Evolutionary conservation across 306 rosid genomes (phyloP).

Genomic region (Medicago lupulina): DNA sequence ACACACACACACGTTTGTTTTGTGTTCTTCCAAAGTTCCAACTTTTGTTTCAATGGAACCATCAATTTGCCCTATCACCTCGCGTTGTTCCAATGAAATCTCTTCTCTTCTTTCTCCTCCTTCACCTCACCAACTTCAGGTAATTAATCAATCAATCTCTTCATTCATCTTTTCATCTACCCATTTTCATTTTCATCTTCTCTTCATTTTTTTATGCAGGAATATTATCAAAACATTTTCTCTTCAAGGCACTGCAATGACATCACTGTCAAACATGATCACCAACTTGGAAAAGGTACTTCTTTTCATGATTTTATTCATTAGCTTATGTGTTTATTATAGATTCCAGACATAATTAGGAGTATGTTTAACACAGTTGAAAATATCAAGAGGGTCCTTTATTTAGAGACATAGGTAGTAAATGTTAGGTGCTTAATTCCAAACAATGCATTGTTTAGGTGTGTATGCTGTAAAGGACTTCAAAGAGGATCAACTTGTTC

Average conservation of each 20-base stretch:
- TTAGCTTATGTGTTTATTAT: no score
- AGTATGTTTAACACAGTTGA: no score
- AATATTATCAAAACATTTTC: slow-evolving; percentile 65
- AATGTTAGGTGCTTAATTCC: no score
- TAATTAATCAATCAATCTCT: slow-evolving; percentile 30
- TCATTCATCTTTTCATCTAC: not conserved
- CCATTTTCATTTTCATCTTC: not conserved
- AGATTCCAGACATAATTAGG: no score
- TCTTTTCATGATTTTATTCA: no score
- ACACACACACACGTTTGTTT: no score
- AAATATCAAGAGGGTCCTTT: no score
- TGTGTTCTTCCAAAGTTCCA: not conserved
- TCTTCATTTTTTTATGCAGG: slow-evolving; percentile 47
- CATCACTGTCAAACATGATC: slow-evolving; percentile 67
- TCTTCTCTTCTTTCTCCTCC: slow-evolving; percentile 70
- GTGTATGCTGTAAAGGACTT: slow-evolving; percentile 63
- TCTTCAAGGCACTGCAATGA: slow-evolving; percentile 57
- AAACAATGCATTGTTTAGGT: slow-evolving; percentile 47
- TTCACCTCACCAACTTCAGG: slow-evolving; percentile 66
- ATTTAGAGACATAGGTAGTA: no score
- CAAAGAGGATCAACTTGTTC: slow-evolving; percentile 73
- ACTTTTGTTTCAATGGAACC: slow-evolving; percentile 53
- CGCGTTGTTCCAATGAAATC: slow-evolving; percentile 50
- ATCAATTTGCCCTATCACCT: slow-evolving; percentile 60
- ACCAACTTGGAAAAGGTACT: slow-evolving; percentile 72